phyloP scores from a whole-genome alignment of 2,329 filamentous ascomycete species.

The Botrytis medusae region DNA sequence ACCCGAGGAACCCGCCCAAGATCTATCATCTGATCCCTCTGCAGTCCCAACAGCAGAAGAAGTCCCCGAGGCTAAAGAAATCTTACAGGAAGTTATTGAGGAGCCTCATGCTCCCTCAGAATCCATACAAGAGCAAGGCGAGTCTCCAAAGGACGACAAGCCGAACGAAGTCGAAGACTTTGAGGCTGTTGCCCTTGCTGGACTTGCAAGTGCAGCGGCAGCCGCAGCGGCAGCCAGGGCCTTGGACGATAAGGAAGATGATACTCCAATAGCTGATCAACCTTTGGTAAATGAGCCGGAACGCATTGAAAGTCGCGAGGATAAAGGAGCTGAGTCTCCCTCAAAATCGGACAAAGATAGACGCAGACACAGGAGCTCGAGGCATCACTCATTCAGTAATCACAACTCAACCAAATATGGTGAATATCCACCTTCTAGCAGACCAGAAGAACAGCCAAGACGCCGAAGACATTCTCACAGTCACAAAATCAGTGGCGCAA shows the following conservation, averaged over 20 bases:
- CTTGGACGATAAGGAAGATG: not conserved
- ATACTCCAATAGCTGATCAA: not conserved
- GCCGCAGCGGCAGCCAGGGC: not conserved
- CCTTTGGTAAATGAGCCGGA: slow-evolving; percentile 7
- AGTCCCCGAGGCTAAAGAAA: not conserved
- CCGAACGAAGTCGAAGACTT: not conserved
- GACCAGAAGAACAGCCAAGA: slow-evolving; percentile 14
- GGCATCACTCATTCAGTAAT: slow-evolving; percentile 20
- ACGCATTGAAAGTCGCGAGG: not conserved
- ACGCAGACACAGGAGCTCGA: slow-evolving; percentile 19
- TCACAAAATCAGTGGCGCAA: not conserved
- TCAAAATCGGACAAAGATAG: slow-evolving; percentile 11
- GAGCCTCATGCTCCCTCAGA: not conserved
- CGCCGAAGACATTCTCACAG: slow-evolving; percentile 21
- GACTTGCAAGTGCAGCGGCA: slow-evolving; percentile 10
- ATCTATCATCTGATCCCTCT: not conserved
- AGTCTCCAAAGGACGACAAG: not conserved
- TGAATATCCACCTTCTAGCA: slow-evolving; percentile 19
- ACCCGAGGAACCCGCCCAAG: not conserved
- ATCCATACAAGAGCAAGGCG: not conserved
- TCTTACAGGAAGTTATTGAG: not conserved
- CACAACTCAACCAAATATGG: slow-evolving; percentile 6
- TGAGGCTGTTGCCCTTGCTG: slow-evolving; percentile 18
- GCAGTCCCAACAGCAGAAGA: not conserved
- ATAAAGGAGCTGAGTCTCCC: slow-evolving; percentile 2